phyloP scores from a whole-genome alignment of 345 rosid species.

The Rhizophora mangle region DNA sequence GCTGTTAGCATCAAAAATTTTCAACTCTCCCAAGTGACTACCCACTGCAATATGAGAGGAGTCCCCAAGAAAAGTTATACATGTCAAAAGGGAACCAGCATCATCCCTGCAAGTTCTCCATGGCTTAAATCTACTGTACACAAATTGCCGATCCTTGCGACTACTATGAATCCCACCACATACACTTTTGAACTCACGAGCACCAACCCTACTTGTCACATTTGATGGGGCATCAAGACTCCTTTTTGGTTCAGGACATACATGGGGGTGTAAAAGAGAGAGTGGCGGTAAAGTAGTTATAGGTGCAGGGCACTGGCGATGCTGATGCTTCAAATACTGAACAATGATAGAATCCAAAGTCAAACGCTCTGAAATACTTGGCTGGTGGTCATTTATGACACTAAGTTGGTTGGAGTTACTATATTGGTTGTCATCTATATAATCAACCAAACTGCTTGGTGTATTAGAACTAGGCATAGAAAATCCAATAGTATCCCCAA shows the following conservation, averaged over 20 bases:
- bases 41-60: constrained; percentile 84
- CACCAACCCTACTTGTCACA: constrained; percentile 81
- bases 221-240: constrained; percentile 86
- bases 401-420: constrained; percentile 50
- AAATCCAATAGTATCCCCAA: constrained; percentile 46
- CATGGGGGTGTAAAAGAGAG: constrained; percentile 87
- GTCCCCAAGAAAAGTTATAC: constrained; percentile 72
- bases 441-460: constrained; percentile 34
- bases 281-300: constrained; percentile 97
- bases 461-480: constrained; percentile 53
- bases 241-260: constrained; percentile 94
- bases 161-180: constrained; percentile 91
- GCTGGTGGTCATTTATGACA: constrained; percentile 50
- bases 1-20: constrained; percentile 66
- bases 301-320: constrained; percentile 98
- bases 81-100: constrained; percentile 68
- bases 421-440: constrained; percentile 49
- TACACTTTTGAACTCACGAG: constrained; percentile 68
- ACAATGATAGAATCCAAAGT: constrained; percentile 82
- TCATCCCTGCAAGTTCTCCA: constrained; percentile 97
- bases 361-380: constrained; percentile 64
- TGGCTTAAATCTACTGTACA: constrained; percentile 91
- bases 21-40: constrained; percentile 80
- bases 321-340: constrained; percentile 95
- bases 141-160: constrained; percentile 91